These are phyloP conservation scores for Cicer cuneatum DNA, from an alignment of 306 rosid species.

Conservation along the genomic window DNA sequence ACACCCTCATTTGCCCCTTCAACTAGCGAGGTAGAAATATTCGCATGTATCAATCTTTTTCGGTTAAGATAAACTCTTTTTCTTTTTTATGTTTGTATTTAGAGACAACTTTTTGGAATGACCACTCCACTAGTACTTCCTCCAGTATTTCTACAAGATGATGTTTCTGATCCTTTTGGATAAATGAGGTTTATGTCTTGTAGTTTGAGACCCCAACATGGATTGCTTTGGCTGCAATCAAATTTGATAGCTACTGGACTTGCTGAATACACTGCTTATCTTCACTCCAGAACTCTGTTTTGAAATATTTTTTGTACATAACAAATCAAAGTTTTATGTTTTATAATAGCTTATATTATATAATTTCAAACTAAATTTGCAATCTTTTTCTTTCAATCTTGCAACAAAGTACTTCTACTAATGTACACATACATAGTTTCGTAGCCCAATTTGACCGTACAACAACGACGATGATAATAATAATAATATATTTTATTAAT, in stretches of 20 bases:
- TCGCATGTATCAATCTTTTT: too few relatives aligned
- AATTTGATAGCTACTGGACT: slow-evolving; percentile 54
- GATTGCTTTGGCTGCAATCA: slow-evolving; percentile 59
- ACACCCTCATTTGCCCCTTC: too few relatives aligned
- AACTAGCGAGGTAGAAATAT: too few relatives aligned
- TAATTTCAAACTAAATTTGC: not conserved
- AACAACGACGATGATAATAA: too few relatives aligned
- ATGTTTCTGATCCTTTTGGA: slow-evolving; percentile 31
- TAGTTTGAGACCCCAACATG: slow-evolving; percentile 55
- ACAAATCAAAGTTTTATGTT: not conserved
- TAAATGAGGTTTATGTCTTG: slow-evolving; percentile 53
- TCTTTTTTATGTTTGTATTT: not conserved
- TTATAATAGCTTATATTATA: not conserved
- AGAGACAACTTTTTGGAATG: slow-evolving; percentile 60
- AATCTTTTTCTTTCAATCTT: not conserved
- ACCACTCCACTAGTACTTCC: slow-evolving; percentile 50
- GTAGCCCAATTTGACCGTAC: too few relatives aligned
- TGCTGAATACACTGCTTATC: slow-evolving; percentile 57
- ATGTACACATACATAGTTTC: too few relatives aligned
- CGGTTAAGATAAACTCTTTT: not conserved
- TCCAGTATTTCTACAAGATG: slow-evolving; percentile 54
- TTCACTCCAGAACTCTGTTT: slow-evolving; percentile 59
- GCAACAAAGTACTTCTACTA: too few relatives aligned
- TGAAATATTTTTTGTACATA: not conserved
- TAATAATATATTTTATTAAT: too few relatives aligned